A percentile compares a stretch with the other conserved stretches of the same genome.
phyloP scores from a whole-genome alignment of 164 flowering plant genomes.

The Tetracentron sinense region DNA sequence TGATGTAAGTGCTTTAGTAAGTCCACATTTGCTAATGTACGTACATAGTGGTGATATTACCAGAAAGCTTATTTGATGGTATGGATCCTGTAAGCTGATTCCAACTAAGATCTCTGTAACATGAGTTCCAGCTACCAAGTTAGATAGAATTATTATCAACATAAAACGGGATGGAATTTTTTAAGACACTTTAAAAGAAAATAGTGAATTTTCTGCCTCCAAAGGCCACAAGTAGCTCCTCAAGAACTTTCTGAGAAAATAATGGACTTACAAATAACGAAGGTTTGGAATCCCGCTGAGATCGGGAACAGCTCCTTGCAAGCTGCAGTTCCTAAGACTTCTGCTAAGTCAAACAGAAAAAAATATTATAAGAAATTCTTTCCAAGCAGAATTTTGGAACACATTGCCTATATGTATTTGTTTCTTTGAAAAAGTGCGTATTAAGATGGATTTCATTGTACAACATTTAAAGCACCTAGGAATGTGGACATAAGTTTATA shows the following conservation, averaged over 20 bases:
- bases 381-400: background rate
- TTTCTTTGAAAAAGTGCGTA: background rate
- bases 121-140: conserved; percentile 4
- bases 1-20: too few relatives aligned
- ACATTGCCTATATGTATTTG: too few relatives aligned
- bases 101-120: conserved; percentile 75
- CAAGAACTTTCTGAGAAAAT: conserved; percentile 1
- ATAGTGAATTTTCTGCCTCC: background rate
- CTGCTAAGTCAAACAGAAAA: conserved; percentile 33
- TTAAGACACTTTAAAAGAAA: too few relatives aligned
- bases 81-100: conserved; percentile 64
- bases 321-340: conserved; percentile 85
- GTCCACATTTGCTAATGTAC: conserved; percentile 5
- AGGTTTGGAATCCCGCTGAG: conserved; percentile 51
- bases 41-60: conserved; percentile 72
- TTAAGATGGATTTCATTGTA: too few relatives aligned
- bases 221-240: background rate
- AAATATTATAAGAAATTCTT: background rate
- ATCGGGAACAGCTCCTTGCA: conserved; percentile 74
- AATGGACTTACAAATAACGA: conserved; percentile 56
- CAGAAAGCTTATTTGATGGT: conserved; percentile 55
- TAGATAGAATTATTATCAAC: background rate
- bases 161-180: background rate
- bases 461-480: too few relatives aligned
- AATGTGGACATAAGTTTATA: too few relatives aligned